These are phyloP conservation scores for Suhomyces bolitotheri DNA, from an alignment of 1,139 yeast species.

Conservation along the genomic window DNA sequence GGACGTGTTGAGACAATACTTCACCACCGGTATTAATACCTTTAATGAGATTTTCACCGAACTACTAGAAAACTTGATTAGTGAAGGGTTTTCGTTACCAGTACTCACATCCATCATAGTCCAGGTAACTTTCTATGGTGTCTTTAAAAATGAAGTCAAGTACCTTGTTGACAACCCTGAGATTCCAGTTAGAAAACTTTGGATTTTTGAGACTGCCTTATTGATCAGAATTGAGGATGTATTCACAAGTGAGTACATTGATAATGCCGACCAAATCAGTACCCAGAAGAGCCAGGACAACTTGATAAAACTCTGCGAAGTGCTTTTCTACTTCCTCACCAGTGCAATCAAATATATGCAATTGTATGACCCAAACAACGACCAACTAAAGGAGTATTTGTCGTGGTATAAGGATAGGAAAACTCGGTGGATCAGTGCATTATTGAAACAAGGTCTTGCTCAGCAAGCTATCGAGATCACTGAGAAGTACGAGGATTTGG, in stretches of 20 bases:
- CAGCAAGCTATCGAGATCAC: constrained; percentile 62
- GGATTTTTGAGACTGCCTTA: constrained; percentile 44
- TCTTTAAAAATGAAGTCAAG: constrained; percentile 44
- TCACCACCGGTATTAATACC: constrained; percentile 29
- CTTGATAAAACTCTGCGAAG: constrained; percentile 30
- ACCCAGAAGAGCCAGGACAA: constrained; percentile 20
- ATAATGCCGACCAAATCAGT: constrained; percentile 10
- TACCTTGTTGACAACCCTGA: constrained; percentile 27
- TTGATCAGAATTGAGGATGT: constrained; percentile 35
- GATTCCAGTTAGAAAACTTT: constrained; percentile 27
- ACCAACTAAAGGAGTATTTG: constrained; percentile 31
- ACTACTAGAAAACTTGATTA: constrained; percentile 29
- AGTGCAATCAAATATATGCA: constrained; percentile 42
- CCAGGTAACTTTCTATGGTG: constrained; percentile 41
- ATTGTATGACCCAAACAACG: constrained; percentile 20
- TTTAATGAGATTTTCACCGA: constrained; percentile 38
- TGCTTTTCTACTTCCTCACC: constrained; percentile 40
- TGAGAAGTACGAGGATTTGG: constrained; percentile 65
- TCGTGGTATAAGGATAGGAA: constrained; percentile 38
- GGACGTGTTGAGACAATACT: constrained; percentile 29
- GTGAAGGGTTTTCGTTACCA: constrained; percentile 25
- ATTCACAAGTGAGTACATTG: constrained; percentile 23
- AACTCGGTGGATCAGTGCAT: constrained; percentile 53
- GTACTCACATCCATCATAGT: constrained; percentile 34
- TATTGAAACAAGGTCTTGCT: constrained; percentile 49